These are phyloP conservation scores for Setaria italica DNA, from an alignment of 202 grass and related monocot genomes.

Conservation along the genomic window DNA sequence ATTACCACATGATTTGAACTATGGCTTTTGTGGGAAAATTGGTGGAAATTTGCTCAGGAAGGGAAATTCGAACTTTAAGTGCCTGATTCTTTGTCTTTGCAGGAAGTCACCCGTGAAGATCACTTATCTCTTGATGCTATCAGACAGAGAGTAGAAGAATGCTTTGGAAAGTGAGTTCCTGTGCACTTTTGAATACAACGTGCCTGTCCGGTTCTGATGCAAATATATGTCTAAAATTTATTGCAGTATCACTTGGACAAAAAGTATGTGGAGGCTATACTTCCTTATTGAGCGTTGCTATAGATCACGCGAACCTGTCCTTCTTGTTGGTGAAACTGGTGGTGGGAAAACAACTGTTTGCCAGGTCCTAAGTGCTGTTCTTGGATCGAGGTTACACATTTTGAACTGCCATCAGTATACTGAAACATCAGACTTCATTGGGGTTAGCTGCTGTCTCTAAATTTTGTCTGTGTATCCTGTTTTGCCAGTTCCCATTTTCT, in stretches of 20 bases:
- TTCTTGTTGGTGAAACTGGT: constrained; percentile 96
- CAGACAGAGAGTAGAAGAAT: constrained; percentile 55
- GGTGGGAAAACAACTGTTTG: constrained; percentile 97
- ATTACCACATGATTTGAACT: neutral
- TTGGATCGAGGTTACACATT: constrained; percentile 77
- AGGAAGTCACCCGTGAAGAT: constrained; percentile 59
- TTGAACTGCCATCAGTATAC: constrained; percentile 99
- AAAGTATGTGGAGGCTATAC: constrained; percentile 90
- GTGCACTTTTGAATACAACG: constrained; percentile 14
- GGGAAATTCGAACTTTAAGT: neutral
- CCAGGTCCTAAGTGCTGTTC: constrained; percentile 81
- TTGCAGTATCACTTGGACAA: constrained; percentile 96
- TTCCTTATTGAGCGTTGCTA: constrained; percentile 96
- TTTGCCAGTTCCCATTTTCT: constrained; percentile 35
- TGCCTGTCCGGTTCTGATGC: constrained; percentile 28
- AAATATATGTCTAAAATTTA: constrained; percentile 30
- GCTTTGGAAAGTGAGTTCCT: constrained; percentile 82
- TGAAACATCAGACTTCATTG: constrained; percentile 95
- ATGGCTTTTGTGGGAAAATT: neutral
- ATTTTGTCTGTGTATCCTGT: constrained; percentile 33
- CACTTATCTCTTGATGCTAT: constrained; percentile 54
- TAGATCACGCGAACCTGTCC: constrained; percentile 85
- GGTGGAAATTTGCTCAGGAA: neutral
- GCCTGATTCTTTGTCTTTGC: constrained; percentile 42
- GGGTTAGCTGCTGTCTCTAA: constrained; percentile 62